Conservation (phyloP, 345 rosid species). For the Arabidopsis suecica region DNA sequence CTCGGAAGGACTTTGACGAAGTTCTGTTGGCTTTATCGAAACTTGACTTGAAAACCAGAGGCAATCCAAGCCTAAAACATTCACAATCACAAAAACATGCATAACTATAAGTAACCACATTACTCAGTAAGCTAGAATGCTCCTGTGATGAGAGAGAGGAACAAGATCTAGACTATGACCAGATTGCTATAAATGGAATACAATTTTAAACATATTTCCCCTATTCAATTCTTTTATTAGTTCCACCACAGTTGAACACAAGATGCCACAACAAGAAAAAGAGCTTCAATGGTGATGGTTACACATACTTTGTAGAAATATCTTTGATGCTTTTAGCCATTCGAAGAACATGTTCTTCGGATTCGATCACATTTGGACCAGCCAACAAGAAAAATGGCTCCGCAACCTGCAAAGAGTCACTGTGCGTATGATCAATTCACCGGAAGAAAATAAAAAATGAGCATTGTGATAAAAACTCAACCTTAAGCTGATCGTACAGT, state of each 20-base stretch:
- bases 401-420: slow-evolving; percentile 53
- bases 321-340: slow-evolving; percentile 76
- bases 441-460: background rate
- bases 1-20: slow-evolving; percentile 89
- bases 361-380: slow-evolving; percentile 93
- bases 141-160: background rate
- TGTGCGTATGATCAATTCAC: background rate
- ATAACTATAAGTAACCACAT: background rate
- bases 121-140: background rate
- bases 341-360: slow-evolving; percentile 74
- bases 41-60: slow-evolving; percentile 89
- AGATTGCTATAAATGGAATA: background rate
- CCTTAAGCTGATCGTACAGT: slow-evolving; percentile 69
- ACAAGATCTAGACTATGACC: background rate
- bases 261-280: background rate
- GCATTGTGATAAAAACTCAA: slow-evolving; percentile 3
- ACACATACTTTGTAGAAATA: slow-evolving; percentile 61
- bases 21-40: slow-evolving; percentile 94
- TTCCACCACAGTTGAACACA: background rate
- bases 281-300: background rate
- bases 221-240: background rate
- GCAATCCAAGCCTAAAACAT: slow-evolving; percentile 71
- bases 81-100: slow-evolving; percentile 6
- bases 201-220: background rate
- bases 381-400: slow-evolving; percentile 85